Conservation (phyloP, 148 eudicot genomes). For the Amaranthus hypochondriacus region DNA sequence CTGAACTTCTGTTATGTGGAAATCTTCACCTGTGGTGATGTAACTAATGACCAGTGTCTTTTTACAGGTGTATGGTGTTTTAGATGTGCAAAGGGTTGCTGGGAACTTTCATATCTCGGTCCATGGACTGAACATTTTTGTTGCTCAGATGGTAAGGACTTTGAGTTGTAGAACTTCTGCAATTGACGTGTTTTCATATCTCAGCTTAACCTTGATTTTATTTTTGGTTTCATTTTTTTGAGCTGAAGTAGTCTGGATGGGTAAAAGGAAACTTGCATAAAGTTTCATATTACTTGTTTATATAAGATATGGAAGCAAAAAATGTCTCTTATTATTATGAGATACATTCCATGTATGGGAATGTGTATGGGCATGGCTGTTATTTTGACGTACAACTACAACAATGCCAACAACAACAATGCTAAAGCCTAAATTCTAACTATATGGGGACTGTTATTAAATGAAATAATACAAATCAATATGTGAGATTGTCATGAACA, state of each 20-base stretch:
- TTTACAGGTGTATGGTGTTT: slow-evolving; percentile 80
- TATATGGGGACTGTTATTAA: too few relatives aligned
- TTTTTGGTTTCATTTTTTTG: slow-evolving; percentile 4
- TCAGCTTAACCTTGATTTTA: slow-evolving; percentile 6
- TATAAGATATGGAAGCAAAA: background rate
- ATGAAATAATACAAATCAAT: too few relatives aligned
- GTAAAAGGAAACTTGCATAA: background rate
- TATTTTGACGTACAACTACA: too few relatives aligned
- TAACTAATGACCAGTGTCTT: slow-evolving; percentile 8
- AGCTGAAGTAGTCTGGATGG: background rate
- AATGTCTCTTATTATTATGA: background rate
- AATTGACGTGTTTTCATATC: background rate
- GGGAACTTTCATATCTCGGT: slow-evolving; percentile 98
- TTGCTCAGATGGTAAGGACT: slow-evolving; percentile 87
- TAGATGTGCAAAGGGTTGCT: slow-evolving; percentile 99
- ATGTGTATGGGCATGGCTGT: too few relatives aligned
- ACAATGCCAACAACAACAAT: too few relatives aligned
- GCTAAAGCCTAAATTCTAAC: too few relatives aligned
- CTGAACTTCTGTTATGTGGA: background rate
- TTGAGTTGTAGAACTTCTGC: background rate
- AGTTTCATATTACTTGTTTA: slow-evolving; percentile 2
- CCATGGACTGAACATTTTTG: slow-evolving; percentile 93
- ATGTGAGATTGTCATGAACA: too few relatives aligned
- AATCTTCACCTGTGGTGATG: slow-evolving; percentile 7
- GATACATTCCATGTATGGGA: background rate